Base-by-base conservation (phyloP, 192 early-diverging fungal species). In the Coemansia pectinata region DNA sequence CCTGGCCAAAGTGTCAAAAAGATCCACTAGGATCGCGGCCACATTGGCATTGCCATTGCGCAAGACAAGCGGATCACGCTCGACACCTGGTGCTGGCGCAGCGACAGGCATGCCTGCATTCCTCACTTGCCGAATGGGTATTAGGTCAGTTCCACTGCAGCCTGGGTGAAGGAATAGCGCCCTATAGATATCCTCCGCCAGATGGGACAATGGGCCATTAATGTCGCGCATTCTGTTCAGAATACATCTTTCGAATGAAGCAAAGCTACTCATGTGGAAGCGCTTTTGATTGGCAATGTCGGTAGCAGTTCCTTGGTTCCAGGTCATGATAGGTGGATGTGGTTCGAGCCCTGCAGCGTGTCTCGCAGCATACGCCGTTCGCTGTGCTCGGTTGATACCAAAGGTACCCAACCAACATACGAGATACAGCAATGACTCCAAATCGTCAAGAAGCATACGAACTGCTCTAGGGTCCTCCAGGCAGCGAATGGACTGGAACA, bases 401-500 rank as follows among this genome's bases (percentile, higher is more conserved):
- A 41, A 41, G 12, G 40, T 41, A 0, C 12, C 40, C 40, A 41
- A 12, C 40, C 40, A 41, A 9, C 40, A 41, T 4, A 41, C 14
- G 12, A 41, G 40, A 15, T 15, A 15, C 12, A 14, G 12, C 40
- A 41, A 15, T 7, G 40, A 41, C 62, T 75, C 67, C 50, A 62
- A 65, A 17, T 74, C 72, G 14, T 74, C 72, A 8, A 74, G 61
- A 27, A 23, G 27, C 5, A 66, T 66, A 11, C 45, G 66, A 21
- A 45, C 15, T 0, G 45, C 33, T 5, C n/a, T 5, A 4, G 9
- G 19, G 17, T 7, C 14, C 3, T 25, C 33, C 50, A 75, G 31
- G 14, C 64, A 69, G 62, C 31, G 21, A 29, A 75, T 70, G 67
- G 55, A 59, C 53, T 65, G 48, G 34, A 70, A 75, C 4, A 41